Evolutionary conservation across 257 asterid species (phyloP).

Genomic region (Ophiorrhiza pumila): DNA sequence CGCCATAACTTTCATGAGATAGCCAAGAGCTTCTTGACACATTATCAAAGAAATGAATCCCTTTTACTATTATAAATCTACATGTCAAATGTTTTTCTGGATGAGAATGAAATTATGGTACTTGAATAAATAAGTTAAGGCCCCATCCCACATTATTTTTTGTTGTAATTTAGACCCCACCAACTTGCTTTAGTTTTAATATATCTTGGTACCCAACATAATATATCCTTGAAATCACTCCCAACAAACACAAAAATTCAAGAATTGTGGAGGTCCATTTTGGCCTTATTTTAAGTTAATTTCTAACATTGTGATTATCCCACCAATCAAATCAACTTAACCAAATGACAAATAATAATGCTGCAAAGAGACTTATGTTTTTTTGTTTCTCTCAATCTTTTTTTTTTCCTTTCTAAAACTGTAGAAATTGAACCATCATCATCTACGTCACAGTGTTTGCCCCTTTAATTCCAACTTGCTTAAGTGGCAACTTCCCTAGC

Average conservation of each 20-base stretch:
- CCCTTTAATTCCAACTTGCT: conserved; percentile 14
- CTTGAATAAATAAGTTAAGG: neutral
- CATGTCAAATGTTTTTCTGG: neutral
- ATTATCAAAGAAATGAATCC: too few relatives aligned
- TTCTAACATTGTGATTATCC: conserved; percentile 9
- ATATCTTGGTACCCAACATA: neutral
- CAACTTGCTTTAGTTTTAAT: conserved; percentile 17
- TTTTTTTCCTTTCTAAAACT: neutral
- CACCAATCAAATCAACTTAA: conserved; percentile 15
- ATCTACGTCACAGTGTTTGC: conserved; percentile 15
- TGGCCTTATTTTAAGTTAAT: neutral
- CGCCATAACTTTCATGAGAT: too few relatives aligned
- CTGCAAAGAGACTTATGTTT: neutral
- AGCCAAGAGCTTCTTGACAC: too few relatives aligned
- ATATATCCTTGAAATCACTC: conserved; percentile 1
- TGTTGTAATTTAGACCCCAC: conserved; percentile 4
- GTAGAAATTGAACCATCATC: conserved; percentile 15
- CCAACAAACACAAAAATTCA: conserved; percentile 20
- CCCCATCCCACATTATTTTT: neutral
- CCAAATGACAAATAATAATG: neutral
- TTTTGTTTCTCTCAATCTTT: neutral
- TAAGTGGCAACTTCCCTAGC: conserved; percentile 2
- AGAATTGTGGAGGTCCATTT: conserved; percentile 9
- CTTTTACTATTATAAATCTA: neutral
- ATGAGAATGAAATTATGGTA: neutral